Evolutionary conservation across 1,284 basidiomycete species (phyloP).

Genomic region (Sanghuangporus weigelae): DNA sequence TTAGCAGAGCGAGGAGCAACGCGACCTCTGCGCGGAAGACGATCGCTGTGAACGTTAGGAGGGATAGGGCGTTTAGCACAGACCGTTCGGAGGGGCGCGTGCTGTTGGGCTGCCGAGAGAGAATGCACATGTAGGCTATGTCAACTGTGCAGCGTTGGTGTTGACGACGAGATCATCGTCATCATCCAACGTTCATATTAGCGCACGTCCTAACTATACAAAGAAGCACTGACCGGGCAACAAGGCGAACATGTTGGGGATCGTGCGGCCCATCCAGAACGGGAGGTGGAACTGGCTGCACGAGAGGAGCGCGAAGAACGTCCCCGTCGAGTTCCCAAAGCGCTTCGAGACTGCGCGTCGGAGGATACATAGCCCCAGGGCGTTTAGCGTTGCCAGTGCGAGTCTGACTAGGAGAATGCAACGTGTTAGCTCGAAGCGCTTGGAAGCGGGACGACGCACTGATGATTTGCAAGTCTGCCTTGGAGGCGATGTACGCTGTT

Average conservation of each 20-base stretch:
- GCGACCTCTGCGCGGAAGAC: slow-evolving; percentile 82
- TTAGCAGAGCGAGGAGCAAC: slow-evolving; percentile 59
- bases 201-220: too few species aligned
- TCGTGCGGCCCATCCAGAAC: slow-evolving; percentile 89
- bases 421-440: not conserved
- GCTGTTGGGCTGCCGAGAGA: slow-evolving; percentile 42
- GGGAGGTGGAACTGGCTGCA: slow-evolving; percentile 86
- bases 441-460: slow-evolving; percentile 37
- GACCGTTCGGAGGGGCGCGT: slow-evolving; percentile 32
- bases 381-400: slow-evolving; percentile 67
- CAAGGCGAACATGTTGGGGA: slow-evolving; percentile 93
- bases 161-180: not conserved
- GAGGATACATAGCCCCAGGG: slow-evolving; percentile 59
- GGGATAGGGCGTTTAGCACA: slow-evolving; percentile 36
- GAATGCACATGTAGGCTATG: slow-evolving; percentile 52
- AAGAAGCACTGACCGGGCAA: slow-evolving; percentile 50
- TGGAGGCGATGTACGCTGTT: slow-evolving; percentile 42
- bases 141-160: slow-evolving; percentile 43
- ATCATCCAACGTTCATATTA: not conserved
- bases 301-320: slow-evolving; percentile 64
- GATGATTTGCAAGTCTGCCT: slow-evolving; percentile 58
- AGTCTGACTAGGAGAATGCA: slow-evolving; percentile 54
- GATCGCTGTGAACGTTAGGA: slow-evolving; percentile 64
- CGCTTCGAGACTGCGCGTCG: slow-evolving; percentile 55
- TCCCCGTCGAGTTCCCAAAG: slow-evolving; percentile 54